A percentile compares a stretch with the other conserved stretches of the same genome.
Conservation (phyloP, 1,284 basidiomycete species). For the Fomitopsis schrenkii region DNA sequence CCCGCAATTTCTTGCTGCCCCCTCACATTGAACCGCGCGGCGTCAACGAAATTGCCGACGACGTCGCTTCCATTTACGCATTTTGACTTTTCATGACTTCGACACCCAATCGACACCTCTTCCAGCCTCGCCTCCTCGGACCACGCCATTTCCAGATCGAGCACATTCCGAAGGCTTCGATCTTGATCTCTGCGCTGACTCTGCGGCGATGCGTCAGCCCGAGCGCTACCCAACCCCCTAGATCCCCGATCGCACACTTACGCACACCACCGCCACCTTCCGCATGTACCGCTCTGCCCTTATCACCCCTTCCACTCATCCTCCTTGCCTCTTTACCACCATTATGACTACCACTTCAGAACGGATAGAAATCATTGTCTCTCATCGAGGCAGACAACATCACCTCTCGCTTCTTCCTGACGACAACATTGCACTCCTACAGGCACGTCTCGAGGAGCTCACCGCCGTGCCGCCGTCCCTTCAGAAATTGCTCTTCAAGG, state of each 20-base stretch:
- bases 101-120: no score
- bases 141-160: background rate
- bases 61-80: background rate
- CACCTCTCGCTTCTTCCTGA: slow-evolving; percentile 41
- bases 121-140: background rate
- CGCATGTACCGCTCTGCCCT: background rate
- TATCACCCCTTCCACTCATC: background rate
- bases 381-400: slow-evolving; percentile 45
- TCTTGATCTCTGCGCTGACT: background rate
- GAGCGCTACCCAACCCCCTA: background rate
- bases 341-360: background rate
- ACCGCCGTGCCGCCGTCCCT: slow-evolving; percentile 57
- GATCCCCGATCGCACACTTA: background rate
- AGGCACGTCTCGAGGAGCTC: slow-evolving; percentile 50
- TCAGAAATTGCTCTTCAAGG: slow-evolving; percentile 72
- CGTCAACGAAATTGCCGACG: background rate
- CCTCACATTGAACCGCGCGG: background rate
- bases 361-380: slow-evolving; percentile 26
- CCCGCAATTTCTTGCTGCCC: background rate
- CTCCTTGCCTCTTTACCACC: background rate
- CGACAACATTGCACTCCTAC: slow-evolving; percentile 43
- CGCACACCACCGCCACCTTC: background rate
- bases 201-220: background rate
- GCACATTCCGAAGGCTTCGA: background rate
- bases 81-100: background rate